Evolutionary conservation across 352 stramenopile species (phyloP).

Genomic region (Phytophthora pini): DNA sequence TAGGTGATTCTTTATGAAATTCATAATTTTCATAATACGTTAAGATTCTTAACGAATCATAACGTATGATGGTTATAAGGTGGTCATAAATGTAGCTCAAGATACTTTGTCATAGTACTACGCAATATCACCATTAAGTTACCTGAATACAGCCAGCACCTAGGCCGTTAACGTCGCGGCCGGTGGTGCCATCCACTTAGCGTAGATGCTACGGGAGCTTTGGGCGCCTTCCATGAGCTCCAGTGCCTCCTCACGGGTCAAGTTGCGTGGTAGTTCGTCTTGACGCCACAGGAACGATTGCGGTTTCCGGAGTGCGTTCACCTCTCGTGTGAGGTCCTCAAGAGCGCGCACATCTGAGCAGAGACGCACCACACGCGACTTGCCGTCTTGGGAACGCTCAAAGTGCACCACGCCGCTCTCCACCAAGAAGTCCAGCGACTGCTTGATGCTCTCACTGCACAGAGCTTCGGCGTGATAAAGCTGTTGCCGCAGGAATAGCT

Average conservation of each 20-base stretch:
- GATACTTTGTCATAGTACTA: background rate
- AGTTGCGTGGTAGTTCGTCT: conserved; percentile 32
- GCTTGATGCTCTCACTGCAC: conserved; percentile 81
- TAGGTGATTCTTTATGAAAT: too few relatives aligned
- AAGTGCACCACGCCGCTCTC: conserved; percentile 51
- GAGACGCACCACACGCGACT: conserved; percentile 38
- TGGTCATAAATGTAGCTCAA: too few relatives aligned
- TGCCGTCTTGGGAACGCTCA: conserved; percentile 35
- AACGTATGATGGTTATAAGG: too few relatives aligned
- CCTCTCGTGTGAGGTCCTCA: conserved; percentile 43
- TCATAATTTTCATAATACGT: too few relatives aligned
- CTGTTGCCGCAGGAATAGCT: conserved; percentile 48
- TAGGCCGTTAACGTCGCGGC: conserved; percentile 4
- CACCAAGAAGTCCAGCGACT: conserved; percentile 69
- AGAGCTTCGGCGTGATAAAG: conserved; percentile 71
- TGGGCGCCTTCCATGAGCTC: conserved; percentile 38
- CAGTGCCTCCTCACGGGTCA: conserved; percentile 36
- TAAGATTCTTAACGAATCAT: too few relatives aligned
- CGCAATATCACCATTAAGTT: conserved; percentile 29
- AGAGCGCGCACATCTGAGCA: conserved; percentile 25
- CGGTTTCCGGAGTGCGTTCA: conserved; percentile 57
- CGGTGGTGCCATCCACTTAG: conserved; percentile 42
- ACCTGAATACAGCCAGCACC: conserved; percentile 9
- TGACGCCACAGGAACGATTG: conserved; percentile 52
- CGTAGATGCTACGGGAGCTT: conserved; percentile 36